Conservation (phyloP, 495 filamentous ascomycete genomes). For the Daldinia caldariorum region DNA sequence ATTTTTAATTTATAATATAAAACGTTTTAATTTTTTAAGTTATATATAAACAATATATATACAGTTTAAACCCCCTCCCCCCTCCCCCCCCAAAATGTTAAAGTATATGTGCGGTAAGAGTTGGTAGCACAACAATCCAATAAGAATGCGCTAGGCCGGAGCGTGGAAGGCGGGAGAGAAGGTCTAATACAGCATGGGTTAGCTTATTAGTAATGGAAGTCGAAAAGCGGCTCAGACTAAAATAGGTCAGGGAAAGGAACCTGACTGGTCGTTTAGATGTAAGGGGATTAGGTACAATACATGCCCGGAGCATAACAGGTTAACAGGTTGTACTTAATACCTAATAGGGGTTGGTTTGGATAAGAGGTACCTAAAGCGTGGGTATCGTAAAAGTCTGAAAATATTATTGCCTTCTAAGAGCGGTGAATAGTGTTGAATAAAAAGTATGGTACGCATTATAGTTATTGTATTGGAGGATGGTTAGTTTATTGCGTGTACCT, state of each 20-base stretch:
- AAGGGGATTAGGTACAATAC: conserved; percentile 20
- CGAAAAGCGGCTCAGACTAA: conserved; percentile 33
- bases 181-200: conserved; percentile 33
- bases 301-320: too few species aligned
- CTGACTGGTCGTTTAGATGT: conserved; percentile 22
- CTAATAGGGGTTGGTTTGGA: background rate
- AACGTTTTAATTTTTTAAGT: too few species aligned
- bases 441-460: too few species aligned
- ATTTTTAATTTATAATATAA: too few species aligned
- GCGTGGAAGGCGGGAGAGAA: conserved; percentile 27
- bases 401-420: background rate
- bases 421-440: background rate
- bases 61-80: too few species aligned
- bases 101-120: conserved; percentile 7
- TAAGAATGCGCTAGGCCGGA: conserved; percentile 18
- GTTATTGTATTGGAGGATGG: conserved; percentile 10
- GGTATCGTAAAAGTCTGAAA: background rate
- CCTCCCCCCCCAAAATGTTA: too few species aligned
- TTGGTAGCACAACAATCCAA: conserved; percentile 27
- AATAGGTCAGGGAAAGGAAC: conserved; percentile 19
- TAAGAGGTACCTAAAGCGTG: background rate
- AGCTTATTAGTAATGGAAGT: conserved; percentile 37
- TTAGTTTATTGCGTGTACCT: conserved; percentile 22
- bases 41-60: too few species aligned
- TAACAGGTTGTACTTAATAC: background rate